These are phyloP conservation scores for Corynascus novoguineensis DNA, from an alignment of 495 filamentous ascomycete genomes.

Conservation along the genomic window DNA sequence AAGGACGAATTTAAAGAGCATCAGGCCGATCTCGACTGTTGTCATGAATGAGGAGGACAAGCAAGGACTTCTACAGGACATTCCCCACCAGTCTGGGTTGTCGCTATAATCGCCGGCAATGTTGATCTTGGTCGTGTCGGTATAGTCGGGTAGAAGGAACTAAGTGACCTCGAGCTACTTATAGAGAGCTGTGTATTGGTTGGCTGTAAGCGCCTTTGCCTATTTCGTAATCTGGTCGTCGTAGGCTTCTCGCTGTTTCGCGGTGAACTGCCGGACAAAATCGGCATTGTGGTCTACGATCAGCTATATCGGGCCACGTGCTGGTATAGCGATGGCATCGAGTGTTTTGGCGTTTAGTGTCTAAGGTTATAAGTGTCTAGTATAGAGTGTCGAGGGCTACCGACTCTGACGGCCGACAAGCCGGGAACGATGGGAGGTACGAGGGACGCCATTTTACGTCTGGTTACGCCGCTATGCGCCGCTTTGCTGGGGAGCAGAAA, in stretches of 20 bases:
- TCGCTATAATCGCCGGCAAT: no score
- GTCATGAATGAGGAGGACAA: slow-evolving; percentile 12
- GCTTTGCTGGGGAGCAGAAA: neutral
- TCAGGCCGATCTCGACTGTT: slow-evolving; percentile 13
- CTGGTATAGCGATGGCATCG: neutral
- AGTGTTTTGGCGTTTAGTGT: neutral
- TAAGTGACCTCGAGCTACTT: slow-evolving; percentile 5
- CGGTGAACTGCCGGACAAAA: slow-evolving; percentile 16
- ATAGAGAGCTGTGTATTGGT: slow-evolving; percentile 10
- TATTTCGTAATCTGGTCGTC: neutral
- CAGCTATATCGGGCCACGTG: neutral
- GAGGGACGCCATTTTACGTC: neutral
- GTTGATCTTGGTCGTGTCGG: no score
- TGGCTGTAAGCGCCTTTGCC: slow-evolving; percentile 1
- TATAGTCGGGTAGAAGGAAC: slow-evolving; percentile 14
- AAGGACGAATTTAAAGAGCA: slow-evolving; percentile 8
- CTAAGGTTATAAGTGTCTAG: no score
- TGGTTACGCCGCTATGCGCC: neutral
- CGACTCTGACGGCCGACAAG: neutral
- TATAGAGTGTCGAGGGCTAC: no score
- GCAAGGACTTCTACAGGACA: slow-evolving; percentile 9
- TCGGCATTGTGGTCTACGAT: slow-evolving; percentile 8
- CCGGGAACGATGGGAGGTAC: neutral
- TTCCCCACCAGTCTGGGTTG: no score
- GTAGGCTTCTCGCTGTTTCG: slow-evolving; percentile 6